Evolutionary conservation across 768 basidiomycete species (phyloP).

Genomic region (Termitomyces sp.): DNA sequence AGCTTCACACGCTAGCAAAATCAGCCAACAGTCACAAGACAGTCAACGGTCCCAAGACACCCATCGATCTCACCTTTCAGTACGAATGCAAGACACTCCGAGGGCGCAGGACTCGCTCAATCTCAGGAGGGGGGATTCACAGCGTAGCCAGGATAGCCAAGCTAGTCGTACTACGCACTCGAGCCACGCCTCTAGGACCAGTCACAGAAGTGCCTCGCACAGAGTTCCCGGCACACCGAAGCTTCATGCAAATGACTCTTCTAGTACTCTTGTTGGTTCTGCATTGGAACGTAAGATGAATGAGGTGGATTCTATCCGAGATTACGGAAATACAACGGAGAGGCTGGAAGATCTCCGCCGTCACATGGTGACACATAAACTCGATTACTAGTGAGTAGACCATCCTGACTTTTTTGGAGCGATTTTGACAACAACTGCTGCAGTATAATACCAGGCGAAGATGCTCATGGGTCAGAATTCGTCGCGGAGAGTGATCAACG

Average conservation of each 20-base stretch:
- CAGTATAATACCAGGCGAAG: constrained; percentile 75
- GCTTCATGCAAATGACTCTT: constrained; percentile 55
- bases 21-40: constrained; percentile 18
- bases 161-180: constrained; percentile 16
- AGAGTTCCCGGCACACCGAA: constrained; percentile 13
- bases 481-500: constrained; percentile 75
- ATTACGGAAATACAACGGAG: constrained; percentile 54
- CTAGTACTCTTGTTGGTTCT: constrained; percentile 73
- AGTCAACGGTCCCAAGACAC: constrained; percentile 12
- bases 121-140: constrained; percentile 23
- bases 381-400: constrained; percentile 79
- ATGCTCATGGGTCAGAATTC: constrained; percentile 83
- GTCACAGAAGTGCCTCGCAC: constrained; percentile 18
- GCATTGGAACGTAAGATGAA: constrained; percentile 67
- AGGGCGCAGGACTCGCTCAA: constrained; percentile 3
- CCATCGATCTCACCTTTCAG: constrained; percentile 9
- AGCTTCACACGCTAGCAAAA: constrained; percentile 35
- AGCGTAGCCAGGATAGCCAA: constrained; percentile 18
- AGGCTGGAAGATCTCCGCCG: constrained; percentile 60
- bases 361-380: constrained; percentile 60
- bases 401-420: not conserved
- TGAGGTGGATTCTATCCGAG: constrained; percentile 53
- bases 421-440: constrained; percentile 10
- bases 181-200: constrained; percentile 25
- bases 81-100: constrained; percentile 9